phyloP scores from a whole-genome alignment of 2,329 filamentous ascomycete species.

The Ilyonectria sp. region DNA sequence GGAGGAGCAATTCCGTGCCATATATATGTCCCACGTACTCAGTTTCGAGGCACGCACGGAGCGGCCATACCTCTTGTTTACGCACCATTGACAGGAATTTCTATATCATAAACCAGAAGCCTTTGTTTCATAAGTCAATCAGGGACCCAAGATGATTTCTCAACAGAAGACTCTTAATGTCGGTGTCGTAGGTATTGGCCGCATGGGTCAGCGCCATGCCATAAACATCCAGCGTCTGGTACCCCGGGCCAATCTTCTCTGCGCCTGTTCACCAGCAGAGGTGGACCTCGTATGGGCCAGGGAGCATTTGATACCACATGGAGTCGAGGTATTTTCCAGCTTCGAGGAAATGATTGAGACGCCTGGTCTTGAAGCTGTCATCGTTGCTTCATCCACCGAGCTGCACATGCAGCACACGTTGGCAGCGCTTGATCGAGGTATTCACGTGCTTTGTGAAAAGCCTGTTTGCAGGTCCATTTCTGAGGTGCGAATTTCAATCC shows the following conservation, averaged over 20 bases:
- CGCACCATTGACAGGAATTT: background rate
- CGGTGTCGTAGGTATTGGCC: background rate
- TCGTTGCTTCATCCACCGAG: background rate
- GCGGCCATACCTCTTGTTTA: too few species aligned
- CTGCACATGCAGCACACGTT: background rate
- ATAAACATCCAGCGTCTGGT: background rate
- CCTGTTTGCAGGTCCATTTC: background rate
- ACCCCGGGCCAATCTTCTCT: background rate
- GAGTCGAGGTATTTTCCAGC: background rate
- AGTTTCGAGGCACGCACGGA: too few species aligned
- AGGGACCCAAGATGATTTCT: background rate
- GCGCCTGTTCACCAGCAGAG: background rate
- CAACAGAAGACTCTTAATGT: background rate
- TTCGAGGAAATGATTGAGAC: conserved; percentile 1
- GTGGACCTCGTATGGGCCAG: background rate
- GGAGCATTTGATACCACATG: background rate
- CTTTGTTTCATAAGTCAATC: background rate
- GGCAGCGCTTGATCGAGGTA: background rate
- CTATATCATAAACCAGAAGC: background rate
- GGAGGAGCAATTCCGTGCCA: too few species aligned
- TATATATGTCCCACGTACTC: too few species aligned
- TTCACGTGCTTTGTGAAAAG: conserved; percentile 3
- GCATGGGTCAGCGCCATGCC: conserved; percentile 1
- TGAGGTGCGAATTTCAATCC: background rate
- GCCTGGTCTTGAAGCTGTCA: background rate